These are phyloP conservation scores for Danielozyma ontarioensis DNA, from an alignment of 805 yeast genomes.

Conservation along the genomic window DNA sequence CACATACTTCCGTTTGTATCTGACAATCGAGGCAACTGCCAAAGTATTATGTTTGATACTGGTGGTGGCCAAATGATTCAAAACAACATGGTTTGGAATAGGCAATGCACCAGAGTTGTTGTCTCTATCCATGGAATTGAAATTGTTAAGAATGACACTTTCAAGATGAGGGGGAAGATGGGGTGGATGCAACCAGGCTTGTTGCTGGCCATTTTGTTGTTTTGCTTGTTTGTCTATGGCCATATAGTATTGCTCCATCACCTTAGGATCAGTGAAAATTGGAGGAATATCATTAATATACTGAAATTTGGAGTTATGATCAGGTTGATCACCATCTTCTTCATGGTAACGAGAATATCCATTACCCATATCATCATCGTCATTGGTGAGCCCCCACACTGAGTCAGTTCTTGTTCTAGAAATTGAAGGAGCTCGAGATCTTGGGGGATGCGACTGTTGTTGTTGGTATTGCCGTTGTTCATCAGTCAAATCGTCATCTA, in stretches of 20 bases:
- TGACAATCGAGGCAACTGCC: slow-evolving; percentile 87
- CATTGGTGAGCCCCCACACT: slow-evolving; percentile 56
- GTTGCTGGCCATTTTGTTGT: slow-evolving; percentile 47
- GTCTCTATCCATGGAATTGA: slow-evolving; percentile 52
- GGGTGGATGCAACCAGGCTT: slow-evolving; percentile 84
- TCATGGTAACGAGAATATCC: slow-evolving; percentile 77
- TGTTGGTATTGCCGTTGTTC: slow-evolving; percentile 16
- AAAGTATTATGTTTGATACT: slow-evolving; percentile 89
- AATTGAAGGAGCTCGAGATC: slow-evolving; percentile 22
- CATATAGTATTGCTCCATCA: slow-evolving; percentile 78
- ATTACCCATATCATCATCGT: slow-evolving; percentile 78
- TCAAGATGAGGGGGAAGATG: slow-evolving; percentile 96
- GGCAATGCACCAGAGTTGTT: slow-evolving; percentile 87
- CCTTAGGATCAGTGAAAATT: slow-evolving; percentile 77
- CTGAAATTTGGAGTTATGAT: slow-evolving; percentile 16
- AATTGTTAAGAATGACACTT: slow-evolving; percentile 82
- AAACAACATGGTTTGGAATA: slow-evolving; percentile 90
- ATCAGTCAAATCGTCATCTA: slow-evolving; percentile 5
- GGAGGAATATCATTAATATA: slow-evolving; percentile 74
- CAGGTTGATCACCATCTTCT: slow-evolving; percentile 31
- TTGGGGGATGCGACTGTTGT: slow-evolving; percentile 11
- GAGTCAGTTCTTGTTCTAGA: slow-evolving; percentile 47
- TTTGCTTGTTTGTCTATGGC: slow-evolving; percentile 70
- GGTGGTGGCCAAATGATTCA: slow-evolving; percentile 93
- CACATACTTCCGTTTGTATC: slow-evolving; percentile 83